Percentiles rank a stretch among this genome's conserved stretches.
These are phyloP conservation scores for Phytopythium cucurbitacearum DNA, from an alignment of 352 stramenopile species.

Conservation along the genomic window DNA sequence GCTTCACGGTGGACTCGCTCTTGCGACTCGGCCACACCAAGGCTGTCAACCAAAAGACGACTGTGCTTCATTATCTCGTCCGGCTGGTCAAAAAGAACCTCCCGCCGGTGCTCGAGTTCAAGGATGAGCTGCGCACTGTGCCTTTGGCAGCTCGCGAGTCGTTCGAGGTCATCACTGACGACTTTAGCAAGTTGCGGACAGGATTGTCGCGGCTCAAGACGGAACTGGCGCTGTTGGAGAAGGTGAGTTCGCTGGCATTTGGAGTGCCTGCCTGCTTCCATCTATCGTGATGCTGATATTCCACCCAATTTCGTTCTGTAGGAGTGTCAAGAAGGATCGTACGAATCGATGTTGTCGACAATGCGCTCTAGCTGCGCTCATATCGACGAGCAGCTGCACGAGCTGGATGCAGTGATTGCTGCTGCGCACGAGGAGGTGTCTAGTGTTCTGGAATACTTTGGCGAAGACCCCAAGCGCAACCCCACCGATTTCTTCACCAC, in stretches of 20 bases:
- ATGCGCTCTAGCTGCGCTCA: slow-evolving; percentile 27
- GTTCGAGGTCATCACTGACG: slow-evolving; percentile 62
- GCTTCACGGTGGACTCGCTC: slow-evolving; percentile 95
- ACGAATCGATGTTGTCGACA: slow-evolving; percentile 10
- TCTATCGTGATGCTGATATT: not conserved
- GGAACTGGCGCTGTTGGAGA: slow-evolving; percentile 46
- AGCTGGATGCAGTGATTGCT: slow-evolving; percentile 30
- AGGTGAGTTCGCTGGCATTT: slow-evolving; percentile 12
- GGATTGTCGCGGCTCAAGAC: slow-evolving; percentile 38
- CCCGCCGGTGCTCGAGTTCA: slow-evolving; percentile 88
- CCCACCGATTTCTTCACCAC: slow-evolving; percentile 76
- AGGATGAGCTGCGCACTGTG: slow-evolving; percentile 85
- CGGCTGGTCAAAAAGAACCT: slow-evolving; percentile 96
- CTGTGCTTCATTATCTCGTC: slow-evolving; percentile 97
- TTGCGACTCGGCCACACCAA: slow-evolving; percentile 93
- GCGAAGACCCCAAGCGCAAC: slow-evolving; percentile 72
- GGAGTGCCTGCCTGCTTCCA: not conserved
- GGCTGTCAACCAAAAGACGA: slow-evolving; percentile 96
- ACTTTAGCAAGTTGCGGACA: slow-evolving; percentile 54
- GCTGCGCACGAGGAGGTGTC: slow-evolving; percentile 47
- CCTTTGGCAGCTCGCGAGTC: slow-evolving; percentile 78
- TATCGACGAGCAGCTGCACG: slow-evolving; percentile 45
- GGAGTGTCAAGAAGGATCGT: slow-evolving; percentile 1
- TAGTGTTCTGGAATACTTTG: slow-evolving; percentile 85
- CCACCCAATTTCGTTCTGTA: not conserved